Evolutionary conservation across 2,329 filamentous ascomycete genomes (phyloP).

Genomic region (Stemphylium vesicarium): DNA sequence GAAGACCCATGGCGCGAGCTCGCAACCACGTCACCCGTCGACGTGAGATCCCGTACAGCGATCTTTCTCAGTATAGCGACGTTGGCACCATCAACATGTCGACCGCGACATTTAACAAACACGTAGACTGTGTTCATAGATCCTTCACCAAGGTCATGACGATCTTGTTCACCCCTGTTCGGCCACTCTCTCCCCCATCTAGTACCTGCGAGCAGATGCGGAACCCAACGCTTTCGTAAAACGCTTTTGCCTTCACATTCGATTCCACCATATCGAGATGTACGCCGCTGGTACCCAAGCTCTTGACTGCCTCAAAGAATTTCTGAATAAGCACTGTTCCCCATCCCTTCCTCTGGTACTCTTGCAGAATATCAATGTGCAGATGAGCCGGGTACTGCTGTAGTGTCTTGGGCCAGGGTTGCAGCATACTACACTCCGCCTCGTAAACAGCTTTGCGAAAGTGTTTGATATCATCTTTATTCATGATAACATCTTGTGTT

Average conservation of each 20-base stretch:
- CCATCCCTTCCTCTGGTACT: constrained; percentile 42
- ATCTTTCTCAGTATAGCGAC: too few relatives aligned
- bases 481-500: constrained; percentile 22
- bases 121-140: constrained; percentile 12
- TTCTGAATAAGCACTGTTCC: constrained; percentile 38
- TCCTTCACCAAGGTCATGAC: constrained; percentile 34
- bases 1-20: too few relatives aligned
- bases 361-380: constrained; percentile 47
- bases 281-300: constrained; percentile 35
- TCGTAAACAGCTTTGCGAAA: constrained; percentile 28
- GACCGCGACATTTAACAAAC: too few relatives aligned
- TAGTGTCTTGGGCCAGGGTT: constrained; percentile 23
- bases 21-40: too few relatives aligned
- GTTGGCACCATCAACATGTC: too few relatives aligned
- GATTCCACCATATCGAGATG: constrained; percentile 46
- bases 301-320: constrained; percentile 30
- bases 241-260: constrained; percentile 37
- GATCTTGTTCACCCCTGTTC: constrained; percentile 28
- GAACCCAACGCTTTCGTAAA: constrained; percentile 40
- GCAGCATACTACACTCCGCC: constrained; percentile 34
- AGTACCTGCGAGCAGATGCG: constrained; percentile 28
- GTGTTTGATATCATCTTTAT: constrained; percentile 21
- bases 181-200: constrained; percentile 37
- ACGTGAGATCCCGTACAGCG: too few relatives aligned
- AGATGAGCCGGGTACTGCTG: constrained; percentile 46